Base-by-base conservation (phyloP, 306 rosid genomes). In the Quercus gilva region DNA sequence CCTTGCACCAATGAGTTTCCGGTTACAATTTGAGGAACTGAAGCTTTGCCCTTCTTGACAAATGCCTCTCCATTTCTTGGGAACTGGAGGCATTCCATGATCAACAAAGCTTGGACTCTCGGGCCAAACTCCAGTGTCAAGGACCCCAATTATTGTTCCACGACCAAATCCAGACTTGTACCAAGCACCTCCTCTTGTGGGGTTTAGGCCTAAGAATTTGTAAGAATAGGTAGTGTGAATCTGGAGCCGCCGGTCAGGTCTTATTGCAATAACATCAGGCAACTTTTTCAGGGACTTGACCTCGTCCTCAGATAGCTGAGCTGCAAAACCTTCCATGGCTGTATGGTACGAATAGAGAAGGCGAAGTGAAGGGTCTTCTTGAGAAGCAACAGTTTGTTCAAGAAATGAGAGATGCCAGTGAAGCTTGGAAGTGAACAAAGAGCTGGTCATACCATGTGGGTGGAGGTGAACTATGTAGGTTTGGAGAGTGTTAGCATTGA, bases 91-190 rank as follows among this genome's bases (percentile, higher is more conserved):
- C 97, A 94, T 94, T 6, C 84, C 89, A 12, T 58, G 80, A 68
- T 94, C 98, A 29, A 77, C 41, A 79, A 92, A 92, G 88, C 98
- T 92, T 2, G 97, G 97, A 86, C 92, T 88, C 81, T 92, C 98
- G 0, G 97, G 98, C 97, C 97, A 92, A 61, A 94, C 94, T 73
- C 98, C 97, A 1, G 97, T 94, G 33, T 94, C 98, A 63, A 94
- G 97, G 45, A 94, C 87, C 0, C 98, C 98, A 65, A 94, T 89
- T 64, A 94, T 92, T 21, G 90, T 82, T 67, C 98, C 94, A 1
- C 81, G 82, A 7, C 97, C 98, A 41, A 91, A 87, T 12, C 87
- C 80, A 0, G 97, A 89, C 55, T 88, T 93, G 31, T 82, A 79
- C 97, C 97, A 91, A 77, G 90, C 85, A 37, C 89, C 79, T 69